Percentiles rank a stretch among this genome's conserved stretches.
phyloP scores from a whole-genome alignment of 805 yeast genomes.

The Wickerhamiella nectarea region DNA sequence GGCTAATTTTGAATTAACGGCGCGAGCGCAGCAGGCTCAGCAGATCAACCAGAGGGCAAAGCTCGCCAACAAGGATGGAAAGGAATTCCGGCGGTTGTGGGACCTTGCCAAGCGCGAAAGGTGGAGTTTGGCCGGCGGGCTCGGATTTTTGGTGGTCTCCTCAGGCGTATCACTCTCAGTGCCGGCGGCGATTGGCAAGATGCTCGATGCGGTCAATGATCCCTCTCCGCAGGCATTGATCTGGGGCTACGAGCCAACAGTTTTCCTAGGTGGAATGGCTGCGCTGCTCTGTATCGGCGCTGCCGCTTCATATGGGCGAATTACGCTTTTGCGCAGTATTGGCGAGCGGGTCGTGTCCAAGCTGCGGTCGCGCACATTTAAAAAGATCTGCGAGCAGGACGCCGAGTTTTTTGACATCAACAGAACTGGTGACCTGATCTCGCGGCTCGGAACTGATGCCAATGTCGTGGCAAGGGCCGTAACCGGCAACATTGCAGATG shows the following conservation, averaged over 20 bases:
- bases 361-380: slow-evolving; percentile 61
- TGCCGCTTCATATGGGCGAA: slow-evolving; percentile 64
- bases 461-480: slow-evolving; percentile 75
- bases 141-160: slow-evolving; percentile 49
- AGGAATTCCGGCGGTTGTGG: slow-evolving; percentile 37
- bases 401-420: slow-evolving; percentile 81
- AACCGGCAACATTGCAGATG: slow-evolving; percentile 83
- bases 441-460: slow-evolving; percentile 77
- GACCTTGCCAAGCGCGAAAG: slow-evolving; percentile 45
- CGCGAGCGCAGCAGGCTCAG: slow-evolving; percentile 18
- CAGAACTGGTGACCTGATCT: slow-evolving; percentile 82
- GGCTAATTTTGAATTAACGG: slow-evolving; percentile 5
- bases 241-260: slow-evolving; percentile 47
- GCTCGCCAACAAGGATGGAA: slow-evolving; percentile 17
- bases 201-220: slow-evolving; percentile 55
- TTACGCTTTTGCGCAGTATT: slow-evolving; percentile 56
- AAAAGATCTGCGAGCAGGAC: slow-evolving; percentile 70
- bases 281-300: slow-evolving; percentile 61
- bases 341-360: slow-evolving; percentile 85
- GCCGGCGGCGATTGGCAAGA: slow-evolving; percentile 75
- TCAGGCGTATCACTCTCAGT: slow-evolving; percentile 70
- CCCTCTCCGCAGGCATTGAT: slow-evolving; percentile 27
- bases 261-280: slow-evolving; percentile 50
- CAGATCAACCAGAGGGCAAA: slow-evolving; percentile 25
- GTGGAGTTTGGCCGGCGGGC: slow-evolving; percentile 43